These are phyloP conservation scores for Nidula microcarpa DNA, from an alignment of 768 basidiomycete genomes.

Conservation along the genomic window DNA sequence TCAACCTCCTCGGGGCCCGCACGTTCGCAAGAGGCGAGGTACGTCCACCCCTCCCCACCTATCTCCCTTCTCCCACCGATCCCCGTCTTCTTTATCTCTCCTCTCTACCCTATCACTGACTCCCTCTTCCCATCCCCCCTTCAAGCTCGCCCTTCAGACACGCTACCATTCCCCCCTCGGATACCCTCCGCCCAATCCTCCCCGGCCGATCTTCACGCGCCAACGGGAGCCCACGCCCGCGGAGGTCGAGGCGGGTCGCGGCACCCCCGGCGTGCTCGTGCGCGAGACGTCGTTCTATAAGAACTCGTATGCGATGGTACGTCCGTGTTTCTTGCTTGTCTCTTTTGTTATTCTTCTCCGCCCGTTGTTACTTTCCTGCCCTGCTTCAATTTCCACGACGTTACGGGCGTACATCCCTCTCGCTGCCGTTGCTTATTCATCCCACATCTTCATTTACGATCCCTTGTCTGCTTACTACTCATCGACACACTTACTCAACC, in stretches of 20 bases:
- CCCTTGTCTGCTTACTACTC: neutral
- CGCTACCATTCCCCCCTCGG: slow-evolving; percentile 67
- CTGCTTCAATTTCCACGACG: neutral
- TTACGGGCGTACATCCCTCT: no score
- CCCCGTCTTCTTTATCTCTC: neutral
- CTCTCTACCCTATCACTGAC: neutral
- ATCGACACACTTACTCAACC: neutral
- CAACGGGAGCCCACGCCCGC: slow-evolving; percentile 42
- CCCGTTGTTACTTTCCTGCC: neutral
- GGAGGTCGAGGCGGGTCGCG: slow-evolving; percentile 45
- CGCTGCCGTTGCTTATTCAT: no score
- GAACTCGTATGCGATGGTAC: slow-evolving; percentile 78
- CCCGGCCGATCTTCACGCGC: slow-evolving; percentile 74
- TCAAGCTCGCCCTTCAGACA: slow-evolving; percentile 62
- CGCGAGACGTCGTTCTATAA: slow-evolving; percentile 75
- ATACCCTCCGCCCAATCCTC: slow-evolving; percentile 61
- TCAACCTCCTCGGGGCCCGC: slow-evolving; percentile 73
- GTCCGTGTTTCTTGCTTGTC: slow-evolving; percentile 13
- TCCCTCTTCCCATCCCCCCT: neutral
- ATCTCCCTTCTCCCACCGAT: neutral
- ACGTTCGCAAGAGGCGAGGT: slow-evolving; percentile 72
- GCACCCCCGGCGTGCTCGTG: slow-evolving; percentile 22
- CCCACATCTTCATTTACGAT: neutral
- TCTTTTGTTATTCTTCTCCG: neutral
- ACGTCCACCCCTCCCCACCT: slow-evolving; percentile 7